Evolutionary conservation across 1,139 yeast genomes (phyloP), one percentile per base, ranked within the genome.

Genomic region (Saccharomycopsis crataegensis): DNA sequence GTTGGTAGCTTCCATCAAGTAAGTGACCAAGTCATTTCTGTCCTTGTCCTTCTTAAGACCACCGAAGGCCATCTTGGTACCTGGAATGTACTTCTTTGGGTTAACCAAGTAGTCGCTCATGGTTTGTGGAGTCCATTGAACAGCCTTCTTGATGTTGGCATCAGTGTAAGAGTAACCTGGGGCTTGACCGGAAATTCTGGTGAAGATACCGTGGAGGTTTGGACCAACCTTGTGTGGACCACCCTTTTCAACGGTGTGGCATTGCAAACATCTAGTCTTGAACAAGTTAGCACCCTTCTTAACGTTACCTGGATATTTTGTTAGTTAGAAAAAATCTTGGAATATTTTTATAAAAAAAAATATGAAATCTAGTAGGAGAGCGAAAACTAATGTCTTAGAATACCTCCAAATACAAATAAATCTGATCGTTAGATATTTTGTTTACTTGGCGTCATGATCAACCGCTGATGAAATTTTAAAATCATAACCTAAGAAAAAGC

Each of bases 51-150:
- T 93, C 93, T 93, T 93, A 76, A 93, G 84, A 78, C 99, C 99
- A 78, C 97, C 99, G 69, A 93, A 93, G 63, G 99, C 99, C 99
- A 93, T 93, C 86, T 93, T 93, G 79, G 98, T 93, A 76, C 99
- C 99, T 70, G 99, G 99, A 66, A 93, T 90, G 80, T 90, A 93
- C 80, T 93, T 93, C 96, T 93, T 93, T 79, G 99, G 99, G 88
- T 93, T 94, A 77, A 86, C 96, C 75, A 93, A 84, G 84, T 93
- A 93, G 73, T 87, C 96, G 66, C 85, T 80, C 86, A 93, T 81
- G 73, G 90, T 81, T 71, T 90, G 93, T 70, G 83, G 94, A 63
- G 69, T 65, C 99, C 99, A 93, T 59, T 65, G 67, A 62, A 91
- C 95, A 69, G 91, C 96, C 79, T 90, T 90, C 80, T 86, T 86